Evolutionary conservation across 176 grass and related monocot genomes (phyloP), one percentile per base, ranked within the genome.

Genomic region (Bromus sterilis): DNA sequence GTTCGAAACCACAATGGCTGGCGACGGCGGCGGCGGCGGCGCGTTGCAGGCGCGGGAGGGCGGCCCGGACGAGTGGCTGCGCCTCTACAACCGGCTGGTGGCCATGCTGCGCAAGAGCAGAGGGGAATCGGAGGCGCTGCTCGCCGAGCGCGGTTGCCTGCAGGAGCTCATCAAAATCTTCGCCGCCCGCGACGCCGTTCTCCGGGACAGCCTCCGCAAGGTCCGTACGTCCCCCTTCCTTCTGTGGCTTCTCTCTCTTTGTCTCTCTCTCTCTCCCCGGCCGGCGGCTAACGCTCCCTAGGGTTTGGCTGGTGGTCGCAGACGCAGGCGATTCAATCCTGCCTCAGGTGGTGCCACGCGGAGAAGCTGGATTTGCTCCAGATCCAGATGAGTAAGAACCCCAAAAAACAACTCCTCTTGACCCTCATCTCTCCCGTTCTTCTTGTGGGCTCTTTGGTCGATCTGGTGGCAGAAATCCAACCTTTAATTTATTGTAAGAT

Each of bases 91-190:
- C 41, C 15, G 73, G 16, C 37, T 93, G 30, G 78, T 65, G 11
- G 32, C 42, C 78, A 34, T 89, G 60, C 66, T 93, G 35, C 85
- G 75, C 53, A 60, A 83, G 24, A 76, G 43, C 59, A 68, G 83
- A 60, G 48, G 35, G 40, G 55, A 82, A 49, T 71, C 74, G 9
- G 75, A 73, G 40, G 80, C 75, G 11, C 74, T 90, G 60, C 74
- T 31, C 23, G n/a, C 23, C 28, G 85, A 88, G 43, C 82, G 75
- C 34, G 13, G 16, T 7, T 74, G 48, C 74, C 43, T 93, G 65
- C 35, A 62, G 61, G 12, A 18, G 14, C 84, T 85, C 82, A 18
- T 83, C 78, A 67, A 90, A 41, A 46, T 75, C 42, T 76, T 51
- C 20, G 11, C 56, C 4, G 72, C 76, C 62, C 68, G 81, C 26